Conservation (phyloP, 768 basidiomycete species). For the Suillus variegatus region DNA sequence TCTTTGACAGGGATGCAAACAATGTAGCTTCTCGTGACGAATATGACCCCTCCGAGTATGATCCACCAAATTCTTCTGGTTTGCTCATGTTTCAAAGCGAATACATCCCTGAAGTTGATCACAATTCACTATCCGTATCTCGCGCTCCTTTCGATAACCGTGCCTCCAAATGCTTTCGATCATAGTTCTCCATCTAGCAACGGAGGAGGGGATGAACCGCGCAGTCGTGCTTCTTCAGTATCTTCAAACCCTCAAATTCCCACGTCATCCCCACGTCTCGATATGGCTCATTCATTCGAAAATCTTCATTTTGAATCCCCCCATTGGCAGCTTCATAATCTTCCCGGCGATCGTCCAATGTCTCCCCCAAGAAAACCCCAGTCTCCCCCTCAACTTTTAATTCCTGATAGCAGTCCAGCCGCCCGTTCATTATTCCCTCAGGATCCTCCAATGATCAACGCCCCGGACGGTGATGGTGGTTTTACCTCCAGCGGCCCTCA, state of each 20-base stretch:
- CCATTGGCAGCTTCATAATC: slow-evolving; percentile 50
- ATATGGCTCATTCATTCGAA: slow-evolving; percentile 58
- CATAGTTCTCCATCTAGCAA: slow-evolving; percentile 67
- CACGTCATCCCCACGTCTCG: slow-evolving; percentile 57
- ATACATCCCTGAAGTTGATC: slow-evolving; percentile 38
- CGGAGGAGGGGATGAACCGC: slow-evolving; percentile 48
- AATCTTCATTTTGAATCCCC: slow-evolving; percentile 68
- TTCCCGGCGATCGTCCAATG: slow-evolving; percentile 43
- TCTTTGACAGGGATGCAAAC: slow-evolving; percentile 51
- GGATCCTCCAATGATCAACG: slow-evolving; percentile 55
- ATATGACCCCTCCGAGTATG: slow-evolving; percentile 78
- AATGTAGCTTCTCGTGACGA: slow-evolving; percentile 41
- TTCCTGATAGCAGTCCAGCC: slow-evolving; percentile 55
- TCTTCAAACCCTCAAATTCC: slow-evolving; percentile 54
- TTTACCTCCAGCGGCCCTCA: slow-evolving; percentile 53
- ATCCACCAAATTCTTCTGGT: slow-evolving; percentile 49
- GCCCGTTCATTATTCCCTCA: slow-evolving; percentile 39
- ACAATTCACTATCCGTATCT: slow-evolving; percentile 39
- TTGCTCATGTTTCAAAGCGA: slow-evolving; percentile 64
- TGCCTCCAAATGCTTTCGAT: slow-evolving; percentile 51
- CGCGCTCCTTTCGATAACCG: slow-evolving; percentile 37
- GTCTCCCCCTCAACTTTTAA: slow-evolving; percentile 61
- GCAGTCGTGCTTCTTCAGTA: slow-evolving; percentile 66
- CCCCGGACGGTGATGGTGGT: slow-evolving; percentile 57
- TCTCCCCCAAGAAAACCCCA: slow-evolving; percentile 54